Conservation (phyloP, 2,329 filamentous ascomycete species). For the Sporothrix phasma region DNA sequence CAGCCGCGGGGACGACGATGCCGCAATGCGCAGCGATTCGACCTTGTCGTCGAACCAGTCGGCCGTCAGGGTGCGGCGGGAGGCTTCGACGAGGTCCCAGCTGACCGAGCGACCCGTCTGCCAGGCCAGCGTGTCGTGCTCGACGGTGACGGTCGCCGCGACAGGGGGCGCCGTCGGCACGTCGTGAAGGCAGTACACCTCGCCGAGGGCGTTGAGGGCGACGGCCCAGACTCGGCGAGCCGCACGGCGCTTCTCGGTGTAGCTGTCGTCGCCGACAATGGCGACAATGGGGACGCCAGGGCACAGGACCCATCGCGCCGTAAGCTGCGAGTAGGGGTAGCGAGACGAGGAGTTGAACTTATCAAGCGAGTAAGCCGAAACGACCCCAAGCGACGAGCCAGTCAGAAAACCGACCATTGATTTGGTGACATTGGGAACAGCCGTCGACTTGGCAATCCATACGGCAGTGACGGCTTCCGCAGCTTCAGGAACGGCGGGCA, state of each 20-base stretch:
- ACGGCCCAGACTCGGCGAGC: conserved; percentile 77
- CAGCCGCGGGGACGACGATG: conserved; percentile 58
- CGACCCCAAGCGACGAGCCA: conserved; percentile 72
- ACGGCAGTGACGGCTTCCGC: conserved; percentile 66
- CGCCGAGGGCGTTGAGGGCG: conserved; percentile 85
- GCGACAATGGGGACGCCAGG: conserved; percentile 80
- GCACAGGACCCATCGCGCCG: conserved; percentile 79
- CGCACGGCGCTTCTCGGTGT: conserved; percentile 58
- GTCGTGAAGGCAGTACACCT: conserved; percentile 75
- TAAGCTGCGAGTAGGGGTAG: conserved; percentile 65
- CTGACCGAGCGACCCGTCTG: conserved; percentile 64
- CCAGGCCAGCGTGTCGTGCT: conserved; percentile 59
- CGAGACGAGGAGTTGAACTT: conserved; percentile 47
- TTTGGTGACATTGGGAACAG: conserved; percentile 61
- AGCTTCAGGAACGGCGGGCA: conserved; percentile 63
- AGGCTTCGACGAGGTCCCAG: conserved; percentile 74
- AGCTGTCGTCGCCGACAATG: conserved; percentile 74
- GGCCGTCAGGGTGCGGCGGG: conserved; percentile 58
- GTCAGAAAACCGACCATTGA: conserved; percentile 73
- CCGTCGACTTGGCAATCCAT: conserved; percentile 79
- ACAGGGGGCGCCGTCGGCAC: conserved; percentile 45
- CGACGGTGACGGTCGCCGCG: conserved; percentile 25
- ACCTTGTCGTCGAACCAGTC: conserved; percentile 65
- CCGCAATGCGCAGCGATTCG: conserved; percentile 53
- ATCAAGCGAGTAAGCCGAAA: conserved; percentile 73